Evolutionary conservation across 23 red algal genomes (phyloP).

Genomic region (Porphyridium purpureum): DNA sequence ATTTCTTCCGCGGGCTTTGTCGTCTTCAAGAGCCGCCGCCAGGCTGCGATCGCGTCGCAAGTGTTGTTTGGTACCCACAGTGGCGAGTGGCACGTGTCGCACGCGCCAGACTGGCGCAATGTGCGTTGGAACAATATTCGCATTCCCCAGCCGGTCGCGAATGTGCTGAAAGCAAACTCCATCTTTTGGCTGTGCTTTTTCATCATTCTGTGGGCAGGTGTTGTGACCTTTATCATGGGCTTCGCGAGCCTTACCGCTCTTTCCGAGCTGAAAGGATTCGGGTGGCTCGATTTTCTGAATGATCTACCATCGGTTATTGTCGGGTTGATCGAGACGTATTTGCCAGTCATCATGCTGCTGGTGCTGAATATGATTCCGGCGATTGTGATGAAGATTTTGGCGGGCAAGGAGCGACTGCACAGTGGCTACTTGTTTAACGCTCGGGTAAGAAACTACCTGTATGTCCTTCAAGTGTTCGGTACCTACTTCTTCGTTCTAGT

Average conservation of each 20-base stretch:
- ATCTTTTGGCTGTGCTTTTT: no score
- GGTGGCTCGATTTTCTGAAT: constrained; percentile 9
- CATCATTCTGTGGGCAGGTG: constrained; percentile 41
- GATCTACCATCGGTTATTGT: constrained; percentile 10
- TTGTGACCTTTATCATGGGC: constrained; percentile 31
- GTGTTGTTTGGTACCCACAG: constrained; percentile 16
- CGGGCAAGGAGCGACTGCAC: constrained; percentile 16
- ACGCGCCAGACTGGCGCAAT: constrained; percentile 15
- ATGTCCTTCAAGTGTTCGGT: constrained; percentile 25
- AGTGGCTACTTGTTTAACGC: constrained; percentile 13
- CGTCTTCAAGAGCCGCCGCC: constrained; percentile 17
- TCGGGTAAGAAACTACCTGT: constrained; percentile 35
- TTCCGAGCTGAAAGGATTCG: constrained; percentile 6
- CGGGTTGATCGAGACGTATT: constrained; percentile 20
- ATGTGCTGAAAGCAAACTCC: no score
- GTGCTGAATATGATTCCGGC: constrained; percentile 33
- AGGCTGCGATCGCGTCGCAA: constrained; percentile 26
- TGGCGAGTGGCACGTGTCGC: constrained; percentile 16
- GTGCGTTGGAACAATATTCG: constrained; percentile 35
- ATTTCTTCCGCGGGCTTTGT: constrained; percentile 51
- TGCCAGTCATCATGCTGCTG: constrained; percentile 33
- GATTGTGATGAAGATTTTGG: constrained; percentile 14
- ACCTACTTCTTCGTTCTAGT: constrained; percentile 31
- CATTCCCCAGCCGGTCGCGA: constrained; percentile 11
- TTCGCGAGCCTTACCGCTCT: constrained; percentile 26